These are phyloP conservation scores for Adansonia gregorii DNA, from an alignment of 441 rosid genomes.

Conservation along the genomic window DNA sequence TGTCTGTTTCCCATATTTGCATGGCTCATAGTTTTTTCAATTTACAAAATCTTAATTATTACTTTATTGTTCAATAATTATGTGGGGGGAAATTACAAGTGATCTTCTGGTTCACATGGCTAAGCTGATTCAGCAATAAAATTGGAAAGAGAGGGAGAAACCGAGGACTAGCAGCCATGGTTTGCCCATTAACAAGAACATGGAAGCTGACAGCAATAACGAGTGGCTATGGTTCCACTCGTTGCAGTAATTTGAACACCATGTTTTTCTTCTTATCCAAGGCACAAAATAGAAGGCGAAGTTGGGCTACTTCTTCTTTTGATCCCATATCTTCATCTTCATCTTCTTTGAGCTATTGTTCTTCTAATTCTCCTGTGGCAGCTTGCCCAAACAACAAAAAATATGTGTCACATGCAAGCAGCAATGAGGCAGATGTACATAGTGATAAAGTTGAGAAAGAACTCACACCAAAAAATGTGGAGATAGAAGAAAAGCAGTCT, in stretches of 20 bases:
- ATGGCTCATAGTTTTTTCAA: conserved; percentile 2
- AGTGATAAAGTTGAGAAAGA: background rate
- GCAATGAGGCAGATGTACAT: conserved; percentile 4
- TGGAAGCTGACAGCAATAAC: conserved; percentile 25
- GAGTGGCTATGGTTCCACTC: conserved; percentile 3
- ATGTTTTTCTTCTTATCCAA: conserved; percentile 11
- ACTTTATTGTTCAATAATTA: background rate
- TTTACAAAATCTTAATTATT: conserved; percentile 6
- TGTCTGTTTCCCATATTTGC: conserved; percentile 19
- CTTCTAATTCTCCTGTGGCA: conserved; percentile 6
- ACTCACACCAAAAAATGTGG: background rate
- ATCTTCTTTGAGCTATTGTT: conserved; percentile 2
- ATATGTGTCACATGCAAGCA: background rate
- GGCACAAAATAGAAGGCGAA: conserved; percentile 6
- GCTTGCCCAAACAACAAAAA: conserved; percentile 21
- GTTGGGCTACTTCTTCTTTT: conserved; percentile 15
- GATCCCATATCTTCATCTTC: conserved; percentile 12
- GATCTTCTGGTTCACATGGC: background rate
- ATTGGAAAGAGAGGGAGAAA: background rate
- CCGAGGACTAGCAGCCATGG: conserved; percentile 13
- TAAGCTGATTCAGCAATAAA: background rate
- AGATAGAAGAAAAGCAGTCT: conserved; percentile 31
- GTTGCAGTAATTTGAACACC: background rate
- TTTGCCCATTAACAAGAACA: conserved; percentile 26
- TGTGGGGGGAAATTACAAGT: background rate